phyloP scores from a whole-genome alignment of 164 flowering plant genomes.

The Magnolia officinalis region DNA sequence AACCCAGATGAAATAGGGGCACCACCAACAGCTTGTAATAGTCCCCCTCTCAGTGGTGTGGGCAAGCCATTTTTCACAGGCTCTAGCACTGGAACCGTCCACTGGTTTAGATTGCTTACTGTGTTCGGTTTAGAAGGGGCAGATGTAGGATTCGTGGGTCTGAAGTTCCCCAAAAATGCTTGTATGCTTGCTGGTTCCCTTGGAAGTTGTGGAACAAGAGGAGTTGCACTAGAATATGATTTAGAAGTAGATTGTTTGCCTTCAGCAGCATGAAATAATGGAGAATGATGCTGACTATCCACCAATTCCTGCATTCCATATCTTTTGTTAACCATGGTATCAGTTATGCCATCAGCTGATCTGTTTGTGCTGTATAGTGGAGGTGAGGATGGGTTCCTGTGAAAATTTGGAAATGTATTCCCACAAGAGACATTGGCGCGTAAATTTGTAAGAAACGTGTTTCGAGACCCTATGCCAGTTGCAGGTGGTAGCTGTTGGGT shows the following conservation, averaged over 20 bases:
- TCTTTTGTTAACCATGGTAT: conserved; percentile 1
- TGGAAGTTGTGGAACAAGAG: not conserved
- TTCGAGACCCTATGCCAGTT: conserved; percentile 17
- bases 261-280: conserved; percentile 13
- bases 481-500: conserved; percentile 33
- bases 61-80: conserved; percentile 14
- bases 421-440: conserved; percentile 10
- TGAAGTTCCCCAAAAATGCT: conserved; percentile 18
- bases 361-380: not conserved
- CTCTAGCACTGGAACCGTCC: conserved; percentile 30
- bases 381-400: conserved; percentile 13
- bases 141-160: conserved; percentile 11
- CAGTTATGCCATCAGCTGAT: conserved; percentile 1
- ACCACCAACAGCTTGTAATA: conserved; percentile 22
- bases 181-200: not conserved
- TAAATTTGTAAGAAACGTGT: conserved; percentile 14
- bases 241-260: not conserved
- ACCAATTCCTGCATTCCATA: conserved; percentile 9
- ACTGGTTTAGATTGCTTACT: conserved; percentile 32
- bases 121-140: conserved; percentile 15
- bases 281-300: conserved; percentile 14
- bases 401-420: conserved; percentile 1
- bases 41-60: conserved; percentile 11
- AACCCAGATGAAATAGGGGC: conserved; percentile 21
- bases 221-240: not conserved